Evolutionary conservation across 257 asterid species (phyloP).

Genomic region (Solanum etuberosum): DNA sequence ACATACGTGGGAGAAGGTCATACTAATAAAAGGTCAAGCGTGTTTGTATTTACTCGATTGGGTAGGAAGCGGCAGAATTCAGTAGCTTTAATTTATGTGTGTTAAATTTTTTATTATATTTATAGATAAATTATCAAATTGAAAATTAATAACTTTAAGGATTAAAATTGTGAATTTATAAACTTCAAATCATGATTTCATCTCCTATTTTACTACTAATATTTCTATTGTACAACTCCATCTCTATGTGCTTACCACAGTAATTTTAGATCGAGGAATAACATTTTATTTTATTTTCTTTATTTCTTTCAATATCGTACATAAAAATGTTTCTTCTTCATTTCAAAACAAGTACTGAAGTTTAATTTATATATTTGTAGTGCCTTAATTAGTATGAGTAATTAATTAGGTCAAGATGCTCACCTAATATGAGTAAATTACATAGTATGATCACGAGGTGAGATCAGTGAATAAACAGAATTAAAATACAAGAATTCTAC

Average conservation of each 20-base stretch:
- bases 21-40: not conserved
- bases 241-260: not conserved
- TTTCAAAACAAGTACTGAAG: not conserved
- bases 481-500: conserved; percentile 13
- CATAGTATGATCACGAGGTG: not conserved
- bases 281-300: no score
- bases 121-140: not conserved
- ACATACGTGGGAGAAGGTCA: not conserved
- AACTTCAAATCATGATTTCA: not conserved
- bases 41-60: not conserved
- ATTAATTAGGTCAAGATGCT: not conserved
- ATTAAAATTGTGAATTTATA: fast-evolving
- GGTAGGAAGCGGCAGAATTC: fast-evolving
- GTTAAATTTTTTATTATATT: no score
- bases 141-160: not conserved
- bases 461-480: not conserved
- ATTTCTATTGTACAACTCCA: not conserved
- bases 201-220: not conserved
- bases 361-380: not conserved
- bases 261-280: not conserved
- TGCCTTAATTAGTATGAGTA: not conserved
- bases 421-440: not conserved
- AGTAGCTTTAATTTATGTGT: no score
- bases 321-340: not conserved
- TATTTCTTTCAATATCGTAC: not conserved